These are phyloP conservation scores for Linderniella brevidens DNA, from an alignment of 257 asterid species.

Conservation along the genomic window DNA sequence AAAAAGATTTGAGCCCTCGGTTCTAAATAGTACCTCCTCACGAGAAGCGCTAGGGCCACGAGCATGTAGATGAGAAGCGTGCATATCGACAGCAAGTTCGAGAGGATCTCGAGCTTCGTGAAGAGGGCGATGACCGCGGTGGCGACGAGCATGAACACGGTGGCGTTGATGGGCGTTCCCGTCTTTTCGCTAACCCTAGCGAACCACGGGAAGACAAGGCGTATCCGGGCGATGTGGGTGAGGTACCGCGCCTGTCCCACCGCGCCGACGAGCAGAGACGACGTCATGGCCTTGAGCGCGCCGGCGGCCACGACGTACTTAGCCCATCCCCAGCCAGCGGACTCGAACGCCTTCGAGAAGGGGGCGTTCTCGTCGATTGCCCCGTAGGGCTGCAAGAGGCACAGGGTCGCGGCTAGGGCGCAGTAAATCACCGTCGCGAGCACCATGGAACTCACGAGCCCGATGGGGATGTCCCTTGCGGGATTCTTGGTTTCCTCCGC, in stretches of 20 bases:
- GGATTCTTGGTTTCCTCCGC: conserved; percentile 23
- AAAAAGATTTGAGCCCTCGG: no score
- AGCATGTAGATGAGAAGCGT: no score
- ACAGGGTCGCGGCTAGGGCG: conserved; percentile 7
- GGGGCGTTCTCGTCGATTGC: conserved; percentile 12
- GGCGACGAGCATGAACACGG: conserved; percentile 12
- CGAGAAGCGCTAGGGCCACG: no score
- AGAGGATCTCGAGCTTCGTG: conserved; percentile 13
- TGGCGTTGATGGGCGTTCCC: conserved; percentile 18
- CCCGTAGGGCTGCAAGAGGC: conserved; percentile 10
- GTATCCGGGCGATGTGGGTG: conserved; percentile 18
- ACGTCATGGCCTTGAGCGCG: conserved; percentile 19
- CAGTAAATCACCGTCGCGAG: conserved; percentile 14
- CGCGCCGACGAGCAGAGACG: conserved; percentile 12
- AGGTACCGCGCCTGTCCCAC: no score
- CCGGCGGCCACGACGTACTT: conserved; percentile 17
- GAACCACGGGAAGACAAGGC: conserved; percentile 19
- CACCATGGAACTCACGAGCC: conserved; percentile 20
- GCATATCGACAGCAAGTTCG: not conserved
- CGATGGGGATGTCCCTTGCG: conserved; percentile 14
- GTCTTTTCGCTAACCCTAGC: conserved; percentile 13
- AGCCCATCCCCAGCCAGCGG: conserved; percentile 20
- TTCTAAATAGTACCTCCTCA: no score
- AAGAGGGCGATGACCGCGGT: conserved; percentile 17
- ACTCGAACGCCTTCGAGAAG: conserved; percentile 12